Conservation (phyloP, 1,284 basidiomycete species). For the Moesziomyces antarcticus region DNA sequence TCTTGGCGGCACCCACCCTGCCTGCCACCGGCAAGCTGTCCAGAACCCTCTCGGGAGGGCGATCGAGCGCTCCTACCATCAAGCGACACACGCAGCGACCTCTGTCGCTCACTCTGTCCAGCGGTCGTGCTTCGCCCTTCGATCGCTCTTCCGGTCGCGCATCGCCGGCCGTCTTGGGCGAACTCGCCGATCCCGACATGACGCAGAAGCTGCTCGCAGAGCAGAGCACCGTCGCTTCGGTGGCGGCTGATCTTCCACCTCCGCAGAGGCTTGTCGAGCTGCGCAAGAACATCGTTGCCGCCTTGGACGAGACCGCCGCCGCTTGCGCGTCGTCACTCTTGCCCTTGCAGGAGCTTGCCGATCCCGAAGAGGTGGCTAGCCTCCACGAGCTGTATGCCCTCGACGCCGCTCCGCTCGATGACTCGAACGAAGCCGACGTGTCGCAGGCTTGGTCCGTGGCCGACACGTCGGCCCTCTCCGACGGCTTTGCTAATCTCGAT, state of each 20-base stretch:
- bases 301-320: conserved; percentile 39
- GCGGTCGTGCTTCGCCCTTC: conserved; percentile 30
- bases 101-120: conserved; percentile 29
- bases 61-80: conserved; percentile 26
- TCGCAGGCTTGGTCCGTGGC: conserved; percentile 23
- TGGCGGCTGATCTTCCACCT: conserved; percentile 3
- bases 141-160: conserved; percentile 27
- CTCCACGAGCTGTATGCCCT: conserved; percentile 57
- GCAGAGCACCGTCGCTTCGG: conserved; percentile 14
- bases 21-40: conserved; percentile 25
- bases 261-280: conserved; percentile 41
- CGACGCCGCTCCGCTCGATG: conserved; percentile 19
- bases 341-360: conserved; percentile 32
- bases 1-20: conserved; percentile 4
- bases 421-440: conserved; percentile 19
- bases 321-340: conserved; percentile 23
- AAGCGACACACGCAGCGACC: conserved; percentile 28
- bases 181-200: conserved; percentile 13
- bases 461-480: conserved; percentile 24
- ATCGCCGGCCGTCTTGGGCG: conserved; percentile 19
- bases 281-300: conserved; percentile 33
- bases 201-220: conserved; percentile 24
- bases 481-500: conserved; percentile 22
- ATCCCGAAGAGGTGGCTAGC: conserved; percentile 49
- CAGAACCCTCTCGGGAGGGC: conserved; percentile 40